Evolutionary conservation across 495 filamentous ascomycete species (phyloP), one percentile per base, ranked within the genome.

Genomic region (Jackrogersella minutella): DNA sequence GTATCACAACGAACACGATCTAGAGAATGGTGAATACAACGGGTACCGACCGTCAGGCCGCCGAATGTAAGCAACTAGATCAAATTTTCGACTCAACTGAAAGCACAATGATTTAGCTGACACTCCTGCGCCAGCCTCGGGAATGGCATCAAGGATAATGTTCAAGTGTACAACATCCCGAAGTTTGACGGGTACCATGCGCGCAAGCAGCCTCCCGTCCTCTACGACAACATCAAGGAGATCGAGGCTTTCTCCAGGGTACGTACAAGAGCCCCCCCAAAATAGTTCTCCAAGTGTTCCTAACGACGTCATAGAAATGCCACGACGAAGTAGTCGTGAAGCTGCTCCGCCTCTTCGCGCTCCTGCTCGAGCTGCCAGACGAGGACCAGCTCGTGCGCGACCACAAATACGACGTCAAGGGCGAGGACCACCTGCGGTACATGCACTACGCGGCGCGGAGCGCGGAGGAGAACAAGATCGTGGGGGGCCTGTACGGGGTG

Each of bases 121-220:
- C 31, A 22, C 14, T 3, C 21, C 6, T 16, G 0, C 24, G 40
- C 0, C 22, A 82, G 80, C 21, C 73, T 81, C 22, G 75, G 77
- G 24, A 80, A 81, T n/a, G 77, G 77, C 7, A 66, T 82, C 57
- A 77, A 62, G 41, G 82, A 84, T 61, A 84, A 84, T 57, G 75
- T 82, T 34, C 76, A 85, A 46, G 77, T 84, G 0, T 85, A 83
- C 70, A 85, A 85, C 59, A 77, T 84, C 26, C 78, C 80, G 19
- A 84, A 85, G 33, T 84, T 85, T 40, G 57, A 82, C 53, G 77
- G 78, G 7, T 73, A 79, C 60, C 79, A 81, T 61, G 24, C 70
- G 8, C 71, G 79, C 41, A 59, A 74, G 30, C 81, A 83, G 10
- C 81, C 81, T 0, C 41, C 71, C 0, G 56, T 84, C 0, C 60